phyloP scores from a whole-genome alignment of 108 stramenopile species.

The Conticribra weissflogii region DNA sequence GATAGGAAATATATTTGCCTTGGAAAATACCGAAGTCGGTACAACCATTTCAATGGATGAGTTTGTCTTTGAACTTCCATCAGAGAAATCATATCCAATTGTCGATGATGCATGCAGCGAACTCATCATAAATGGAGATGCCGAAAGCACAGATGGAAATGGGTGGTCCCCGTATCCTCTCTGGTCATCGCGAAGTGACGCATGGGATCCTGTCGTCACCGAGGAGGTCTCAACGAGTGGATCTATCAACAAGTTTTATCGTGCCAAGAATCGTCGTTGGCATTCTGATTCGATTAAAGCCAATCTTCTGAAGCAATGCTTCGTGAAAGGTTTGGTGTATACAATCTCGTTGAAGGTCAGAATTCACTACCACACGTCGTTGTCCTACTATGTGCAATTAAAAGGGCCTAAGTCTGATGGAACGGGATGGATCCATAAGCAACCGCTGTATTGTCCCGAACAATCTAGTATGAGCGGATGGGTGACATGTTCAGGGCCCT shows the following conservation, averaged over 20 bases:
- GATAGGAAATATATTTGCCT: slow-evolving; percentile 42
- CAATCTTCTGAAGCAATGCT: slow-evolving; percentile 18
- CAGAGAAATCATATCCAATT: slow-evolving; percentile 38
- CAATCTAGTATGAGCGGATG: slow-evolving; percentile 21
- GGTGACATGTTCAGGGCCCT: slow-evolving; percentile 38
- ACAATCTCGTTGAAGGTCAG: slow-evolving; percentile 26
- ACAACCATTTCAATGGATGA: slow-evolving; percentile 52
- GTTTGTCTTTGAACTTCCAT: slow-evolving; percentile 54
- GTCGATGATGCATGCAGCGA: slow-evolving; percentile 45
- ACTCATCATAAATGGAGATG: slow-evolving; percentile 61
- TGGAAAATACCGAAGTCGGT: slow-evolving; percentile 44
- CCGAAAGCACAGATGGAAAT: slow-evolving; percentile 49
- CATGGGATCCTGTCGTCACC: slow-evolving; percentile 21
- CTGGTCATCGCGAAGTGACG: not conserved
- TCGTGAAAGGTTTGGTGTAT: slow-evolving; percentile 33
- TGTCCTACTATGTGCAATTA: slow-evolving; percentile 17
- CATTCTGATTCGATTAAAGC: slow-evolving; percentile 20
- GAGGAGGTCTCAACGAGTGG: slow-evolving; percentile 28
- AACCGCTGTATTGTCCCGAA: slow-evolving; percentile 18
- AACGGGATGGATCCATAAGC: slow-evolving; percentile 19
- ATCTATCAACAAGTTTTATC: slow-evolving; percentile 43
- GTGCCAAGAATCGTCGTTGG: slow-evolving; percentile 18
- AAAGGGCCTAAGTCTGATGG: slow-evolving; percentile 27
- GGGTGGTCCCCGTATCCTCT: slow-evolving; percentile 51
- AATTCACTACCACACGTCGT: slow-evolving; percentile 1